phyloP scores from a whole-genome alignment of 768 basidiomycete genomes.

The Cystoderma amianthinum region DNA sequence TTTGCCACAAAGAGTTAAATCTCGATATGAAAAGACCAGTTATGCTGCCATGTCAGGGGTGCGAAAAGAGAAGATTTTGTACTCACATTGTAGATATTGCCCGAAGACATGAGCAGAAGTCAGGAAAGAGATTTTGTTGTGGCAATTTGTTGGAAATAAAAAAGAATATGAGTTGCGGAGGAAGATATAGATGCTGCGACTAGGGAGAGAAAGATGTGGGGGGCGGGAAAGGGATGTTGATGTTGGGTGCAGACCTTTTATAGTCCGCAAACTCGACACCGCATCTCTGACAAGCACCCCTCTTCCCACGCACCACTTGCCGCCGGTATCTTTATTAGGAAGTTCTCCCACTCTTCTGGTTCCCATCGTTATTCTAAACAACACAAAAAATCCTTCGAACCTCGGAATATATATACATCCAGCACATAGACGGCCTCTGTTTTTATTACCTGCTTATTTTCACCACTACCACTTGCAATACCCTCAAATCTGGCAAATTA shows the following conservation, averaged over 20 bases:
- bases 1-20: neutral
- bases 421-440: too few species aligned
- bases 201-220: neutral
- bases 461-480: too few species aligned
- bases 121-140: neutral
- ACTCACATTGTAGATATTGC: constrained; percentile 3
- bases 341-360: neutral
- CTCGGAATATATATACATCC: too few species aligned
- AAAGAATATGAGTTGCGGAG: neutral
- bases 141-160: neutral
- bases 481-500: too few species aligned
- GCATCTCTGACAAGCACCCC: neutral
- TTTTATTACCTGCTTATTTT: too few species aligned
- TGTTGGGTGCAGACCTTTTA: constrained; percentile 1
- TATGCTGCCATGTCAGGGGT: neutral
- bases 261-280: neutral
- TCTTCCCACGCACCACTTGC: constrained; percentile 3
- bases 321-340: constrained; percentile 4
- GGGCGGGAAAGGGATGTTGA: constrained; percentile 5
- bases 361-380: too few species aligned
- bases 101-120: neutral
- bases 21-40: neutral
- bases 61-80: neutral
- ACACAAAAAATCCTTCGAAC: too few species aligned
- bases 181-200: neutral